Base-by-base conservation (phyloP, 228 moss, liverwort and hornwort genomes). In the Sphagnum fallax region DNA sequence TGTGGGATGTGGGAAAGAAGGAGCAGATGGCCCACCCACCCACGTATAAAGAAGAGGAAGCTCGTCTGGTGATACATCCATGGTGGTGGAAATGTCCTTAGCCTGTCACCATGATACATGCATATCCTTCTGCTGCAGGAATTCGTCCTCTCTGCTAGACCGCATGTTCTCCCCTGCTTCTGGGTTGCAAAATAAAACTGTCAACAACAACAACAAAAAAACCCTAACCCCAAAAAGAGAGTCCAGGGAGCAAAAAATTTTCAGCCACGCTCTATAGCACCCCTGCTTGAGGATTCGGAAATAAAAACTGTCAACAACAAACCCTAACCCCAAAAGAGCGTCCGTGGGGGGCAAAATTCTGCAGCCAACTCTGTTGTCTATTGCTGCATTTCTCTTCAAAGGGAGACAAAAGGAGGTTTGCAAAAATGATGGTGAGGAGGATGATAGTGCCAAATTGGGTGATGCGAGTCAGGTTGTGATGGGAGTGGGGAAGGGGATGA, bases 51-150 rank as follows among this genome's bases (percentile, higher is more conserved):
- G 74, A 74, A 91, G 87, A 74, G 97, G 97, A 71, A 98, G 89
- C 84, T 98, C 93, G 58, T 98, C 97, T 65, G 88, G 82, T 61
- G 90, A 91, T 65, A 98, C 93, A 86, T 98, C 93, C 93, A 98
- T 98, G 52, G 77, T 78, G 47, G 79, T 52, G 32, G 32, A 32
- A 69, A 58, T 61, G 4, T 63, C 63, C 69, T 82, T 82, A 86
- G 65, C 75, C 68, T 53, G 11, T 70, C 57, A 63, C 67, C 62
- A 65, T 64, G 65, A 80, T 77, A 80, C 61, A 48, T 86, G 79
- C 68, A 65, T 12, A n/a, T 6, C 12, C 32, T 32, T 47, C 64
- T 16, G 48, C 70, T 55, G 60, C 62, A 18, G 10, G 65, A 68
- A 74, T 55, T 18, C 58, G 52, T 69, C 53, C 55, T 55, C 55